Conservation (phyloP, 306 rosid genomes). For the Pterocarpus santalinus region DNA sequence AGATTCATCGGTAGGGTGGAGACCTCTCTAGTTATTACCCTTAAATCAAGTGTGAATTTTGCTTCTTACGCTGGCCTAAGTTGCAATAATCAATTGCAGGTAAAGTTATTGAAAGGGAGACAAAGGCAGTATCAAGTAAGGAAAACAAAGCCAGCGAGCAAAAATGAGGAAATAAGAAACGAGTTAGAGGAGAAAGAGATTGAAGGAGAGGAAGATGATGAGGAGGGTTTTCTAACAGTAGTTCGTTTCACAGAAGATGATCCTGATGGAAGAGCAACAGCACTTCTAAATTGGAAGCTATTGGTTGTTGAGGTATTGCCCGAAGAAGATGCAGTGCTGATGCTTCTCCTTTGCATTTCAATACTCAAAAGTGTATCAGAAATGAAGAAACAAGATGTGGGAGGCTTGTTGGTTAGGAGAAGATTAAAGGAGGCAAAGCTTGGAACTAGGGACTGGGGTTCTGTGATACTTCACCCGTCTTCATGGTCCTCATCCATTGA, state of each 20-base stretch:
- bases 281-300: conserved; percentile 87
- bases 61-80: conserved; percentile 28
- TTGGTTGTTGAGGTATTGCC: conserved; percentile 77
- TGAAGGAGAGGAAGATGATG: conserved; percentile 63
- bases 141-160: conserved; percentile 47
- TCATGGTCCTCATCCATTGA: conserved; percentile 49
- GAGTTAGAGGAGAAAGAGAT: conserved; percentile 43
- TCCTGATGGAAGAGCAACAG: conserved; percentile 80
- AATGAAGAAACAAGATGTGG: conserved; percentile 78
- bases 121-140: conserved; percentile 71
- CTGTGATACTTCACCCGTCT: conserved; percentile 79
- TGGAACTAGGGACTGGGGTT: conserved; percentile 87
- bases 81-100: conserved; percentile 56
- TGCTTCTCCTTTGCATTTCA: conserved; percentile 80
- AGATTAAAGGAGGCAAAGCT: conserved; percentile 71
- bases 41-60: not conserved
- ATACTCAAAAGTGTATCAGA: conserved; percentile 82
- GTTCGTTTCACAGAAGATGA: conserved; percentile 78
- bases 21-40: conserved; percentile 22
- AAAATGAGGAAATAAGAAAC: conserved; percentile 32
- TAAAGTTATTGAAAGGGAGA: conserved; percentile 79
- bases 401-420: conserved; percentile 77
- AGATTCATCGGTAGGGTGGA: conserved; percentile 67
- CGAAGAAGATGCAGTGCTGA: conserved; percentile 80
- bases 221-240: conserved; percentile 72